Conservation (phyloP, 2,329 filamentous ascomycete species). For the Penicillium sp. region DNA sequence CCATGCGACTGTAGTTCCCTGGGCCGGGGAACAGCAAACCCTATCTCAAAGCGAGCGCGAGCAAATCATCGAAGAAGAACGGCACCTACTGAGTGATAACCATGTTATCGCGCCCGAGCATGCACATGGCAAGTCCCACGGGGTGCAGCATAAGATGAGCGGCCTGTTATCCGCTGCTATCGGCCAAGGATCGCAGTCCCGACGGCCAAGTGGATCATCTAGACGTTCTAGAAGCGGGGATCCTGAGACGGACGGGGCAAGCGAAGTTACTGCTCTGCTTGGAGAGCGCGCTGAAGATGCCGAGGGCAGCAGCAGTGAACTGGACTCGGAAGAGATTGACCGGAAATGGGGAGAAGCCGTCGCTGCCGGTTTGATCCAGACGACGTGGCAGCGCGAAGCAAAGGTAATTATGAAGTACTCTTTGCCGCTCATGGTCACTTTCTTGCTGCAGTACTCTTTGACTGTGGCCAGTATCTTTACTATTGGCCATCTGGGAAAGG, state of each 20-base stretch:
- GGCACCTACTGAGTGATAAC: constrained; percentile 59
- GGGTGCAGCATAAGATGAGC: constrained; percentile 26
- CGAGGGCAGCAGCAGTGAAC: constrained; percentile 49
- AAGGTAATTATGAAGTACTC: constrained; percentile 75
- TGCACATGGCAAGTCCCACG: constrained; percentile 20
- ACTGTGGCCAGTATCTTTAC: constrained; percentile 80
- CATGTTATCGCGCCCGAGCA: constrained; percentile 55
- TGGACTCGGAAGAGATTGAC: constrained; percentile 58
- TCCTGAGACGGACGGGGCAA: constrained; percentile 14
- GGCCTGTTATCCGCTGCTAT: constrained; percentile 21
- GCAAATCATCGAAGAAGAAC: constrained; percentile 55
- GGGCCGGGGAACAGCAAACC: constrained; percentile 41
- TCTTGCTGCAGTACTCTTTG: constrained; percentile 77
- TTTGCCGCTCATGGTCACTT: constrained; percentile 68
- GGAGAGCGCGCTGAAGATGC: constrained; percentile 25
- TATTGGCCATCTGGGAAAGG: constrained; percentile 70
- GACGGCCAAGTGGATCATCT: constrained; percentile 9
- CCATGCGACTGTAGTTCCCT: constrained; percentile 65
- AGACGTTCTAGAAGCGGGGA: constrained; percentile 7
- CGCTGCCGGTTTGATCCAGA: constrained; percentile 73
- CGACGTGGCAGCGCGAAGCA: constrained; percentile 85
- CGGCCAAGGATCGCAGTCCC: constrained; percentile 10
- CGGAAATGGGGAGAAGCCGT: constrained; percentile 85
- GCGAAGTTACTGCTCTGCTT: constrained; percentile 52
- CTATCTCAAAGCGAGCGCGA: constrained; percentile 54